Percentiles rank a stretch among this genome's conserved stretches.
Conservation (phyloP, 345 rosid genomes). For the Acer saccharum region DNA sequence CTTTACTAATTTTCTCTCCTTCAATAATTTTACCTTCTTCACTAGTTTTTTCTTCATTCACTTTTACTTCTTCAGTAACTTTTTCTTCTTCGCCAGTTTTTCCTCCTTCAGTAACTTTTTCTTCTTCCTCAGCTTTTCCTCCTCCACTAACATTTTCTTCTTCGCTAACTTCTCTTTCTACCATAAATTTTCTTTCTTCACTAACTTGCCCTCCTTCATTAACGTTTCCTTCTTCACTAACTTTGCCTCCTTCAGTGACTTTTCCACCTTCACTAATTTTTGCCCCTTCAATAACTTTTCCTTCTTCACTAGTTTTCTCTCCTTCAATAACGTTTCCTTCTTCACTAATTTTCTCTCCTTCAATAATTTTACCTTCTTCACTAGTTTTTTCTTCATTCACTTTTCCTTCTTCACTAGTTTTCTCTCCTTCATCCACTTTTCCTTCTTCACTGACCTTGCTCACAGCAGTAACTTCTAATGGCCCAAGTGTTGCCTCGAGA, state of each 20-base stretch:
- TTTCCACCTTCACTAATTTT: background rate
- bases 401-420: background rate
- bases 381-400: conserved; percentile 20
- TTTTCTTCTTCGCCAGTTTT: no score
- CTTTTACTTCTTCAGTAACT: no score
- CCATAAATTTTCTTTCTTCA: background rate
- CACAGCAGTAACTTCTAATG: conserved; percentile 35
- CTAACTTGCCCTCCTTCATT: conserved; percentile 8
- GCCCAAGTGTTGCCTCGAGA: conserved; percentile 69
- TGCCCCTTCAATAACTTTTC: background rate
- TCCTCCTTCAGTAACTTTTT: no score
- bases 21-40: conserved; percentile 15
- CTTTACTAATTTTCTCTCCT: background rate
- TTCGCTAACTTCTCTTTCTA: background rate
- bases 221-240: background rate
- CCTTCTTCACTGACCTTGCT: conserved; percentile 8
- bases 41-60: no score
- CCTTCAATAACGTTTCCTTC: background rate
- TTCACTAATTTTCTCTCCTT: background rate
- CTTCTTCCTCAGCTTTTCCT: background rate
- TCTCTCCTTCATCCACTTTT: background rate
- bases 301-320: conserved; percentile 23
- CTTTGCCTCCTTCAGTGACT: conserved; percentile 20
- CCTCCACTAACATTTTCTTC: background rate
- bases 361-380: conserved; percentile 10